Conservation (phyloP, 2,329 filamentous ascomycete species). For the Hawksworthiomyces lignivorus region DNA sequence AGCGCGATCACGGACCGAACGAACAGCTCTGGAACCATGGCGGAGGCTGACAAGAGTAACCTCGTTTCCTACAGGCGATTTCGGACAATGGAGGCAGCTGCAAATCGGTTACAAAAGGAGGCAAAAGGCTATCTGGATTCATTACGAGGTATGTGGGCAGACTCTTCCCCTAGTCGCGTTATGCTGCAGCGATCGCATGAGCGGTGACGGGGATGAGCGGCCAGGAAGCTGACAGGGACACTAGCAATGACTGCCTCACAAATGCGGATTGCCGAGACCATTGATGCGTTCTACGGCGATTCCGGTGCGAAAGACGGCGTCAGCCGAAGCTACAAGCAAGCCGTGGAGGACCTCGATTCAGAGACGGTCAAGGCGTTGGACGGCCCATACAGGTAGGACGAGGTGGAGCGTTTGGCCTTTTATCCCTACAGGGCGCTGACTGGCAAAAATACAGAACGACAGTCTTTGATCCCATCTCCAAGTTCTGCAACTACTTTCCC, state of each 20-base stretch:
- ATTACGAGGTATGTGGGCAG: conserved; percentile 73
- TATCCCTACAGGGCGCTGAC: too few species aligned
- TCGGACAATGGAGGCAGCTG: conserved; percentile 93
- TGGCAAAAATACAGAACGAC: conserved; percentile 76
- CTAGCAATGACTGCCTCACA: conserved; percentile 98
- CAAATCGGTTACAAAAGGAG: conserved; percentile 88
- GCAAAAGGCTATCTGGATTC: conserved; percentile 97
- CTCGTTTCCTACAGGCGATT: conserved; percentile 88
- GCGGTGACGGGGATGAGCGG: too few species aligned
- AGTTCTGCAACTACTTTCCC: conserved; percentile 97
- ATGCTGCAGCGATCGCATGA: neutral
- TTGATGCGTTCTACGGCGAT: conserved; percentile 98
- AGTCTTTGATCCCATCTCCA: conserved; percentile 87
- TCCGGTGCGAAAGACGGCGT: conserved; percentile 91
- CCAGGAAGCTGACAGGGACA: conserved; percentile 26
- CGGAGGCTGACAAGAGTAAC: too few species aligned
- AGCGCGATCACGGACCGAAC: too few species aligned
- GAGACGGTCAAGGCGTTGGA: conserved; percentile 98
- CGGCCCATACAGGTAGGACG: conserved; percentile 73
- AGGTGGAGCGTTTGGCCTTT: neutral
- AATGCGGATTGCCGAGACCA: conserved; percentile 98
- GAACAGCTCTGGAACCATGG: too few species aligned
- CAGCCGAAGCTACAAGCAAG: conserved; percentile 94
- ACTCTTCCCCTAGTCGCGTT: too few species aligned
- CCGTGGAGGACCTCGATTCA: conserved; percentile 92